A percentile compares a stretch with the other conserved stretches of the same genome.
Conservation (phyloP, 495 filamentous ascomycete species). For the Neurospora intermedia region DNA sequence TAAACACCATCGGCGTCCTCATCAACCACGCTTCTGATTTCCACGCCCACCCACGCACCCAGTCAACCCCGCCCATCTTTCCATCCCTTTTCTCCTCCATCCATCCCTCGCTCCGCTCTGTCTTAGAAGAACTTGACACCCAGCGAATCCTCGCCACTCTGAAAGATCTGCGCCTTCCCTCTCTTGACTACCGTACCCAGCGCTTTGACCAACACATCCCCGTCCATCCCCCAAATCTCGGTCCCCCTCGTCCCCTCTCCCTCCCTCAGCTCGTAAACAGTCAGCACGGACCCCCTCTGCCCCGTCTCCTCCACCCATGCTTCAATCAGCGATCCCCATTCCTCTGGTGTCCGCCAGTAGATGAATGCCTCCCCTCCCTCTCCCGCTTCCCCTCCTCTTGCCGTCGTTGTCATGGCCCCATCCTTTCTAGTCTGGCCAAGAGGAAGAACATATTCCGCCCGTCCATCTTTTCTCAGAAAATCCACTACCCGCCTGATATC, state of each 20-base stretch:
- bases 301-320: constrained; percentile 37
- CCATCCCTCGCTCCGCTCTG: neutral
- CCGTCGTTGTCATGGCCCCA: constrained; percentile 18
- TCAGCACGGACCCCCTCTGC: constrained; percentile 36
- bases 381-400: neutral
- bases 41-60: neutral
- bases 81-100: neutral
- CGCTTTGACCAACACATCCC: constrained; percentile 66
- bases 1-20: neutral
- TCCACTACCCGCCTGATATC: constrained; percentile 61
- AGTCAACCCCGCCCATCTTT: neutral
- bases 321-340: constrained; percentile 37
- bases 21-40: neutral
- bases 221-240: constrained; percentile 63
- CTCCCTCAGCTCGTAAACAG: constrained; percentile 38
- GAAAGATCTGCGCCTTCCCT: constrained; percentile 86
- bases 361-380: constrained; percentile 26
- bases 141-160: constrained; percentile 54
- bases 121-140: constrained; percentile 90
- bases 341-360: constrained; percentile 39
- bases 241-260: constrained; percentile 31
- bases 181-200: constrained; percentile 71
- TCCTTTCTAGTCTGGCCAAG: constrained; percentile 42
- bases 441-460: constrained; percentile 59
- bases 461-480: constrained; percentile 57